phyloP scores from a whole-genome alignment of 179 eudicot species.

The Pouteria campechiana region DNA sequence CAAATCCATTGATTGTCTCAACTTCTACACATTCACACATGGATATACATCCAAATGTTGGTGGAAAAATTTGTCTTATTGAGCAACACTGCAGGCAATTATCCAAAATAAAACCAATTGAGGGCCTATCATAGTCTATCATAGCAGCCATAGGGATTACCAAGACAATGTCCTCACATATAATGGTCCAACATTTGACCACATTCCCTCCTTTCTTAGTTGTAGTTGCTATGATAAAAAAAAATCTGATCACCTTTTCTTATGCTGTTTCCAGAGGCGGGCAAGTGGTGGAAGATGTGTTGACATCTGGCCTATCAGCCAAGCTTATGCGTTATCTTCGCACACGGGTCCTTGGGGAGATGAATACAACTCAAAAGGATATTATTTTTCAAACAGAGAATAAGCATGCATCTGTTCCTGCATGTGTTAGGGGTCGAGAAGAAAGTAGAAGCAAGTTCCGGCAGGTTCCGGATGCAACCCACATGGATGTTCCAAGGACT shows the following conservation, averaged over 20 bases:
- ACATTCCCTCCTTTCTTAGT: too few relatives aligned
- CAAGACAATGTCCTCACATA: too few relatives aligned
- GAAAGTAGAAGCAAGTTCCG: slow-evolving; percentile 54
- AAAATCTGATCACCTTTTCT: not conserved
- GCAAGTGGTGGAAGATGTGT: slow-evolving; percentile 84
- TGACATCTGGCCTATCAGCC: slow-evolving; percentile 82
- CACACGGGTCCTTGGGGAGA: slow-evolving; percentile 57
- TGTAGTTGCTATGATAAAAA: too few relatives aligned
- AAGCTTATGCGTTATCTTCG: slow-evolving; percentile 93
- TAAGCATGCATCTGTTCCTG: slow-evolving; percentile 26
- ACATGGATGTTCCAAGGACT: slow-evolving; percentile 39
- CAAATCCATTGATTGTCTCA: too few relatives aligned
- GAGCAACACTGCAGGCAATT: too few relatives aligned
- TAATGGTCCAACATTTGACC: too few relatives aligned
- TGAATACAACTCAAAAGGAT: slow-evolving; percentile 42
- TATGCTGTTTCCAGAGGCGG: slow-evolving; percentile 52
- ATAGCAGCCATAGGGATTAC: too few relatives aligned
- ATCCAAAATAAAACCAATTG: too few relatives aligned
- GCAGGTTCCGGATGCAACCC: slow-evolving; percentile 40
- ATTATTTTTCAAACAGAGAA: slow-evolving; percentile 27
- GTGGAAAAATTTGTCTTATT: too few relatives aligned
- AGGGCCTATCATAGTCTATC: too few relatives aligned
- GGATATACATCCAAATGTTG: too few relatives aligned
- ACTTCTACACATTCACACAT: too few relatives aligned
- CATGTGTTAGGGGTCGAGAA: slow-evolving; percentile 43